These are phyloP conservation scores for Suillus variegatus DNA, from an alignment of 768 basidiomycete species.

Conservation along the genomic window DNA sequence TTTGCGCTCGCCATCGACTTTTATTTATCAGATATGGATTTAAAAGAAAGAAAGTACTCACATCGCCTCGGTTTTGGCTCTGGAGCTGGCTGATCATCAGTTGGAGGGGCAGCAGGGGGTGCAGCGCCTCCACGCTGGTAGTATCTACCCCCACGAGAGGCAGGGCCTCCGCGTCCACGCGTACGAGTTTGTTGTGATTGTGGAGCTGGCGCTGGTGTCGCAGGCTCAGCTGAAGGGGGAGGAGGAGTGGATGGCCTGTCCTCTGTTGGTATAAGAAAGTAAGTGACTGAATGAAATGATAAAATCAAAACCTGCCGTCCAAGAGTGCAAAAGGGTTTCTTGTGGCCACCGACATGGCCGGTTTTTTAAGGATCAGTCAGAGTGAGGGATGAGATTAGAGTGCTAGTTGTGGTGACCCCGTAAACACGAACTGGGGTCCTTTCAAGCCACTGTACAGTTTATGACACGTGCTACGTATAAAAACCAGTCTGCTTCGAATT, in stretches of 20 bases:
- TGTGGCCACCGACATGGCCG: slow-evolving; percentile 91
- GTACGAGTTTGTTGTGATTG: slow-evolving; percentile 34
- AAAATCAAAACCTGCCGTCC: slow-evolving; percentile 54
- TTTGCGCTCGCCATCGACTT: slow-evolving; percentile 44
- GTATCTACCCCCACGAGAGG: slow-evolving; percentile 69
- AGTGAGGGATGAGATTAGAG: neutral
- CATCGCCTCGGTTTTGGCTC: slow-evolving; percentile 36
- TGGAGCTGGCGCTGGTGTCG: slow-evolving; percentile 30
- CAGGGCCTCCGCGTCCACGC: slow-evolving; percentile 56
- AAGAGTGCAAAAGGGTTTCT: slow-evolving; percentile 85
- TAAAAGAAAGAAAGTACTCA: slow-evolving; percentile 19
- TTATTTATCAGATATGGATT: neutral
- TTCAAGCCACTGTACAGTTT: slow-evolving; percentile 48
- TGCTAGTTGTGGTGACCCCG: slow-evolving; percentile 16
- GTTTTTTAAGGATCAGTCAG: slow-evolving; percentile 34
- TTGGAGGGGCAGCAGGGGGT: slow-evolving; percentile 37
- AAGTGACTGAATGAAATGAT: neutral
- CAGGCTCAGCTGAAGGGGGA: slow-evolving; percentile 33
- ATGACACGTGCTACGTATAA: slow-evolving; percentile 26
- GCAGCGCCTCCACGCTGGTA: slow-evolving; percentile 62
- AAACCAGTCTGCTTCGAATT: neutral
- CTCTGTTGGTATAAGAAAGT: slow-evolving; percentile 38
- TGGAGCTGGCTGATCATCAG: slow-evolving; percentile 37
- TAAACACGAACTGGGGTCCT: slow-evolving; percentile 41
- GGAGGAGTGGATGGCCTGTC: slow-evolving; percentile 40